Conservation (phyloP, 345 rosid genomes). For the Mallotus nudiflorus region DNA sequence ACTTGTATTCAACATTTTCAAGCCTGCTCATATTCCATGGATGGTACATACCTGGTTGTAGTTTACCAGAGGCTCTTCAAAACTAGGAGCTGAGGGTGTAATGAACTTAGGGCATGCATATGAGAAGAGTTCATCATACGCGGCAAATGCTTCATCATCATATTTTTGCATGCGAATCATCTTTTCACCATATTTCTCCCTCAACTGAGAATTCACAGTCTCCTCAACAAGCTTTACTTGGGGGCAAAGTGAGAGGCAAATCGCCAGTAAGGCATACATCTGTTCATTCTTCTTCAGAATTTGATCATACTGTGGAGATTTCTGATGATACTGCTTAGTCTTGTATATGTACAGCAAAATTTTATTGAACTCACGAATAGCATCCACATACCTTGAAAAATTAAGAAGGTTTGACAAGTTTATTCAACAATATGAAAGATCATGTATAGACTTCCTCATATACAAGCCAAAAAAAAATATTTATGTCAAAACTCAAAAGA, state of each 20-base stretch:
- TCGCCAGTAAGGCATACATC: conserved; percentile 92
- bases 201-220: conserved; percentile 76
- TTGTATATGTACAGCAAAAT: conserved; percentile 89
- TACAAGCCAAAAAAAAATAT: not conserved
- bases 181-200: conserved; percentile 98
- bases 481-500: not conserved
- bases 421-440: not conserved
- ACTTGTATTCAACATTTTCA: not conserved
- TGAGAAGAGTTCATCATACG: conserved; percentile 93
- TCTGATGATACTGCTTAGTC: conserved; percentile 91
- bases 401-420: not conserved
- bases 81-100: conserved; percentile 90
- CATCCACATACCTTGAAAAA: conserved; percentile 76
- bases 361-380: conserved; percentile 93
- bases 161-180: conserved; percentile 91
- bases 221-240: conserved; percentile 91
- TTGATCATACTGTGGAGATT: conserved; percentile 92
- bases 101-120: conserved; percentile 99
- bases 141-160: conserved; percentile 82
- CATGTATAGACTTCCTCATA: not conserved
- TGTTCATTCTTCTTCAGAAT: conserved; percentile 97
- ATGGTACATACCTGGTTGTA: conserved; percentile 72
- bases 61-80: conserved; percentile 90
- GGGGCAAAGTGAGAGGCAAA: conserved; percentile 88
- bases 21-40: conserved; percentile 1